phyloP scores from a whole-genome alignment of 176 grass and related monocot genomes.

The Puya raimondii region DNA sequence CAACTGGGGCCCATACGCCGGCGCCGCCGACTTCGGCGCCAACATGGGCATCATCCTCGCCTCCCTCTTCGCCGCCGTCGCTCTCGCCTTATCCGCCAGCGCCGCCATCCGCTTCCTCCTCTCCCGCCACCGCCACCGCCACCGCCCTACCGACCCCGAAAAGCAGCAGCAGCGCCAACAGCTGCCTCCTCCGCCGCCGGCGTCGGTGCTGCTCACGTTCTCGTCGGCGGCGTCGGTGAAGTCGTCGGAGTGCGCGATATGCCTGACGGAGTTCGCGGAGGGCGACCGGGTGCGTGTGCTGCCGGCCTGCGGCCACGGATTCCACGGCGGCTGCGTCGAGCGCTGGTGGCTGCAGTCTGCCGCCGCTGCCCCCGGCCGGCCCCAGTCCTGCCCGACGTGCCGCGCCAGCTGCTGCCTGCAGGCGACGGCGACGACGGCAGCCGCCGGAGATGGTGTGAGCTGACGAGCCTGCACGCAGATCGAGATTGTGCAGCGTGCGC shows the following conservation, averaged over 20 bases:
- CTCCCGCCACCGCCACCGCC: neutral
- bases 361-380: conserved; percentile 18
- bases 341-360: conserved; percentile 39
- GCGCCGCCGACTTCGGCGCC: conserved; percentile 45
- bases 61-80: conserved; percentile 27
- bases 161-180: conserved; percentile 10
- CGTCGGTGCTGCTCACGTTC: conserved; percentile 11
- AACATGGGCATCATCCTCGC: conserved; percentile 61
- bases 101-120: conserved; percentile 40
- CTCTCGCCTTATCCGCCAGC: conserved; percentile 36
- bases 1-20: conserved; percentile 49
- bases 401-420: conserved; percentile 25
- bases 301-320: conserved; percentile 48
- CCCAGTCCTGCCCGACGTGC: conserved; percentile 63
- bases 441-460: neutral
- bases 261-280: conserved; percentile 56
- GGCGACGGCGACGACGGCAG: neutral
- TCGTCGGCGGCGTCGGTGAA: too few relatives aligned
- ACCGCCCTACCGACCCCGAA: conserved; percentile 19
- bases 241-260: conserved; percentile 45
- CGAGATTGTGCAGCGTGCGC: too few relatives aligned
- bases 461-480: too few relatives aligned
- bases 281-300: conserved; percentile 45
- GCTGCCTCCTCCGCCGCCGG: conserved; percentile 27
- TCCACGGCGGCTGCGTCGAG: conserved; percentile 62